Evolutionary conservation across 192 early-diverging fungal genomes (phyloP).

Genomic region (Coemansia sp.): DNA sequence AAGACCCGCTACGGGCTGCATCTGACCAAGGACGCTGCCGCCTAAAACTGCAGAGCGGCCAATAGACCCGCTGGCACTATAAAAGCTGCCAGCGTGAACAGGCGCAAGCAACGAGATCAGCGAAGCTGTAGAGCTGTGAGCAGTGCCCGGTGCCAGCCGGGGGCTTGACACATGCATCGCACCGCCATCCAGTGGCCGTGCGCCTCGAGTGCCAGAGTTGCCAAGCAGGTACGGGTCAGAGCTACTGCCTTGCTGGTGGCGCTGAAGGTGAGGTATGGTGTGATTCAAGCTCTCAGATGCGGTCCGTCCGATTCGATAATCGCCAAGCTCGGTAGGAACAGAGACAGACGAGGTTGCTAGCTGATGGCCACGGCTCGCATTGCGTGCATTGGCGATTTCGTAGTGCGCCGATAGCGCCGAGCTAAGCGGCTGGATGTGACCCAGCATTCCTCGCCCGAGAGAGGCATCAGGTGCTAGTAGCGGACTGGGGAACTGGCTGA

Average conservation of each 20-base stretch:
- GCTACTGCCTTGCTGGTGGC: slow-evolving; percentile 7
- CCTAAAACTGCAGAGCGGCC: slow-evolving; percentile 20
- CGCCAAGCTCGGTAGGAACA: slow-evolving; percentile 19
- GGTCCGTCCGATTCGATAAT: slow-evolving; percentile 25
- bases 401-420: slow-evolving; percentile 38
- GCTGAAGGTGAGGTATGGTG: slow-evolving; percentile 4
- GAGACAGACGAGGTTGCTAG: background rate
- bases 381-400: slow-evolving; percentile 11
- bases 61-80: slow-evolving; percentile 22
- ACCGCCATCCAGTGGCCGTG: slow-evolving; percentile 13
- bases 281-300: slow-evolving; percentile 17
- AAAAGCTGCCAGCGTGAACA: slow-evolving; percentile 8
- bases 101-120: slow-evolving; percentile 28
- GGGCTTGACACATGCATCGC: slow-evolving; percentile 32
- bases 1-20: background rate
- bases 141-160: slow-evolving; percentile 25
- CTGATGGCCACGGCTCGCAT: slow-evolving; percentile 2
- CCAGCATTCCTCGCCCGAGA: slow-evolving; percentile 15
- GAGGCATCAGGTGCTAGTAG: slow-evolving; percentile 40
- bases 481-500: slow-evolving; percentile 50
- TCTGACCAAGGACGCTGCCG: background rate
- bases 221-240: slow-evolving; percentile 11
- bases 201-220: slow-evolving; percentile 2
- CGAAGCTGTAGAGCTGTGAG: slow-evolving; percentile 41
- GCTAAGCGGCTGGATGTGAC: slow-evolving; percentile 24